Percentiles rank a stretch among this genome's conserved stretches.
Evolutionary conservation across 169 alveolate genomes (phyloP).

Genomic region (Cryptosporidium muris): DNA sequence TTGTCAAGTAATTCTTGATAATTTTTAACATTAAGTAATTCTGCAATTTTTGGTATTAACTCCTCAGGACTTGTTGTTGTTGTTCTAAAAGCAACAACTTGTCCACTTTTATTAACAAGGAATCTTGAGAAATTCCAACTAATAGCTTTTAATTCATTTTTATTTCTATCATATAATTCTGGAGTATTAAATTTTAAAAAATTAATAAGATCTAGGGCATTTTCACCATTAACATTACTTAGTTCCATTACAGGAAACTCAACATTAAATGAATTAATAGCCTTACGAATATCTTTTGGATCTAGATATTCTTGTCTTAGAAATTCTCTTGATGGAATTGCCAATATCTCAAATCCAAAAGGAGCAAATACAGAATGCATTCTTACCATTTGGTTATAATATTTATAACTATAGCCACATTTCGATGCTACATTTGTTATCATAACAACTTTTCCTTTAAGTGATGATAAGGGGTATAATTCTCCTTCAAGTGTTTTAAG

Average conservation of each 20-base stretch:
- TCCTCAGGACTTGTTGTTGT: constrained; percentile 58
- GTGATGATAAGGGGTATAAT: constrained; percentile 25
- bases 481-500: constrained; percentile 39
- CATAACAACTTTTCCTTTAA: constrained; percentile 44
- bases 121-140: constrained; percentile 64
- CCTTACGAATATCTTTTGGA: constrained; percentile 43
- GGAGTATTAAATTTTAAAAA: constrained; percentile 54
- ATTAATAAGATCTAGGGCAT: constrained; percentile 50
- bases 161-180: constrained; percentile 15
- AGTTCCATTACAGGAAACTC: constrained; percentile 55
- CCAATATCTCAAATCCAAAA: constrained; percentile 55
- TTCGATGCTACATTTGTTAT: constrained; percentile 68
- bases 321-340: constrained; percentile 58
- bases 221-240: constrained; percentile 51
- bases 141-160: constrained; percentile 14
- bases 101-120: constrained; percentile 13
- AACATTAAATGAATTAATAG: constrained; percentile 25
- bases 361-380: constrained; percentile 60
- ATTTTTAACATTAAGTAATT: constrained; percentile 10
- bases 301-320: constrained; percentile 45
- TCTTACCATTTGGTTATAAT: constrained; percentile 49
- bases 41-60: constrained; percentile 48
- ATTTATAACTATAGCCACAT: constrained; percentile 51
- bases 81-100: constrained; percentile 57
- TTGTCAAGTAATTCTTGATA: constrained; percentile 19